Evolutionary conservation across 768 basidiomycete species (phyloP).

Genomic region (Suillus subaureus): DNA sequence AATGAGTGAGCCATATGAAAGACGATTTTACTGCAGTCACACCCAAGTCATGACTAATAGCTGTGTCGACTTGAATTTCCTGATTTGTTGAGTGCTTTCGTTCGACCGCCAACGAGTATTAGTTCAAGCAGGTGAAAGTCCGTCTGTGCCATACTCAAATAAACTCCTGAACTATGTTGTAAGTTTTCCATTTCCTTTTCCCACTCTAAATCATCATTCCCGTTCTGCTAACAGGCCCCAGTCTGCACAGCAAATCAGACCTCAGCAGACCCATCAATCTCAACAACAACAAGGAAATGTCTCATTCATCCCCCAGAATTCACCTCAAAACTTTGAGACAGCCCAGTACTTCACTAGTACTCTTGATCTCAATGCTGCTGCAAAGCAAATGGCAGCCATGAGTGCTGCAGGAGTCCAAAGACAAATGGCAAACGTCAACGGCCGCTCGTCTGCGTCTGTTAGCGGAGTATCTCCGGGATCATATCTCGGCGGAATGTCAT

Average conservation of each 20-base stretch:
- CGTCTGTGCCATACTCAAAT: constrained; percentile 9
- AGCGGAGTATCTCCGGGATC: constrained; percentile 69
- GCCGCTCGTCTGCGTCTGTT: constrained; percentile 41
- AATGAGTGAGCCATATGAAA: constrained; percentile 4
- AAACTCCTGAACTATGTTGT: constrained; percentile 35
- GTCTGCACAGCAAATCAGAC: constrained; percentile 43
- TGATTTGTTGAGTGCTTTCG: constrained; percentile 5
- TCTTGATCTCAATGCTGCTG: constrained; percentile 66
- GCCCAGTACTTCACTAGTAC: constrained; percentile 44
- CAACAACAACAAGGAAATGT: constrained; percentile 17
- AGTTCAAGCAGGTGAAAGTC: constrained; percentile 8
- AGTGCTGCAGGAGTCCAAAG: constrained; percentile 52
- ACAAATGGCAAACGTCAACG: constrained; percentile 59
- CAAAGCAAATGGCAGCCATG: constrained; percentile 83
- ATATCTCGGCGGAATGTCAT: constrained; percentile 63
- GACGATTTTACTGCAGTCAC: constrained; percentile 8
- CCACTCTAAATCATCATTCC: constrained; percentile 7
- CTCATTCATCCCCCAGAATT: constrained; percentile 22
- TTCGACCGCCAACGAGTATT: constrained; percentile 7
- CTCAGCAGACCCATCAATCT: constrained; percentile 19
- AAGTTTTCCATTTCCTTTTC: constrained; percentile 17
- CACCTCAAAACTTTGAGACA: constrained; percentile 32
- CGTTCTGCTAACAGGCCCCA: constrained; percentile 29
- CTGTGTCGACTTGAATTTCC: constrained; percentile 1
- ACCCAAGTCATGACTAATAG: not conserved